phyloP scores from a whole-genome alignment of 2,329 filamentous ascomycete species.

The Camillea tinctor region DNA sequence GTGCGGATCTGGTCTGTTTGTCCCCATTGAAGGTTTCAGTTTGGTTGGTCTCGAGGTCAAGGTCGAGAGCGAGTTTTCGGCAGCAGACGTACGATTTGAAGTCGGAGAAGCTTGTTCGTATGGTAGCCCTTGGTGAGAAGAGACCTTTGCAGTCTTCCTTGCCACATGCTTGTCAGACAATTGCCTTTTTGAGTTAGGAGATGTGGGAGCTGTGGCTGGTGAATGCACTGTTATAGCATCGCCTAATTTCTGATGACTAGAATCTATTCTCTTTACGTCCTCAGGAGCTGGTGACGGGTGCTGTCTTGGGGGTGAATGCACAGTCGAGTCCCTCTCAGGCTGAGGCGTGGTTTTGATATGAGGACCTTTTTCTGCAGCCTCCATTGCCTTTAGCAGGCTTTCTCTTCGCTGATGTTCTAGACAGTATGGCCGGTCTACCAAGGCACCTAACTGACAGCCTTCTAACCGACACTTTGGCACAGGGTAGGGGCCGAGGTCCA shows the following conservation, averaged over 20 bases:
- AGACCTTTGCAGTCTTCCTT: slow-evolving; percentile 21
- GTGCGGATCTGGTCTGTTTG: slow-evolving; percentile 10
- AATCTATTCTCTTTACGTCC: not conserved
- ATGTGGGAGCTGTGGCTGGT: slow-evolving; percentile 4
- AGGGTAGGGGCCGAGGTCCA: slow-evolving; percentile 15
- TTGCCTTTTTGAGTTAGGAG: slow-evolving; percentile 21
- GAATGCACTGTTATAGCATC: slow-evolving; percentile 20
- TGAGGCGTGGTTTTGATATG: not conserved
- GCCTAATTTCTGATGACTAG: slow-evolving; percentile 6
- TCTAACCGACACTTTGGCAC: slow-evolving; percentile 18
- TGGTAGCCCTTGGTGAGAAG: slow-evolving; percentile 5
- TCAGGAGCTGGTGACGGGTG: not conserved
- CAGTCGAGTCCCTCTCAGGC: too few species aligned
- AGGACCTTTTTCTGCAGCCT: not conserved
- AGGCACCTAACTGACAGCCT: slow-evolving; percentile 17
- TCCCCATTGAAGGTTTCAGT: slow-evolving; percentile 12
- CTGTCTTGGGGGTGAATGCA: not conserved
- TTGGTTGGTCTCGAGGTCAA: slow-evolving; percentile 14
- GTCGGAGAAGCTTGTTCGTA: slow-evolving; percentile 4
- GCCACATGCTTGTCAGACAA: slow-evolving; percentile 23
- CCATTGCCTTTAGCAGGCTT: not conserved
- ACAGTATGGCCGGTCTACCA: slow-evolving; percentile 19
- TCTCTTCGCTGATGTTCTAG: slow-evolving; percentile 8
- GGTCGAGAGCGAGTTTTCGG: slow-evolving; percentile 4
- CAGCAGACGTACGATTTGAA: slow-evolving; percentile 7